Percentiles rank a stretch among this genome's conserved stretches.
Conservation (phyloP, 2,329 filamentous ascomycete species). For the Calonectria naviculata region DNA sequence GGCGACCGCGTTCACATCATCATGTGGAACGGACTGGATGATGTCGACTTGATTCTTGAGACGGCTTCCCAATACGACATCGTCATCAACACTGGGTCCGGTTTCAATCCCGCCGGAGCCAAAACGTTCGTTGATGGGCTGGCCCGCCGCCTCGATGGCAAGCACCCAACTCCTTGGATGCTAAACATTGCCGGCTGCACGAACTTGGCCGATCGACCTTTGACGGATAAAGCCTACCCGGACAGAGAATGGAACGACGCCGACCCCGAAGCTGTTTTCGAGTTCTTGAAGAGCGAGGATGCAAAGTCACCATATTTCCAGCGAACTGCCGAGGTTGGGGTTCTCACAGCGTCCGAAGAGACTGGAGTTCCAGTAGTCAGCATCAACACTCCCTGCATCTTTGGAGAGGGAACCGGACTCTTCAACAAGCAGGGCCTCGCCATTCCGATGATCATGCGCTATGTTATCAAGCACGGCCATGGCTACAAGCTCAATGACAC, state of each 20-base stretch:
- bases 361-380: constrained; percentile 13
- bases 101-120: constrained; percentile 10
- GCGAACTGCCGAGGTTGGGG: constrained; percentile 8
- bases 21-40: constrained; percentile 10
- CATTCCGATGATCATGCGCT: constrained; percentile 10
- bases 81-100: constrained; percentile 13
- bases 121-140: constrained; percentile 11
- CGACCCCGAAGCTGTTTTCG: constrained; percentile 4
- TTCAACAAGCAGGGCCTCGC: constrained; percentile 16
- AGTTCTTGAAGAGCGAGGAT: constrained; percentile 17
- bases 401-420: constrained; percentile 6
- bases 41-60: constrained; percentile 10
- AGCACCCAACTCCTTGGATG: constrained; percentile 2
- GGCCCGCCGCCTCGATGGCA: neutral
- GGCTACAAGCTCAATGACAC: constrained; percentile 20
- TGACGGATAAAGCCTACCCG: neutral
- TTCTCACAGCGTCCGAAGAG: constrained; percentile 6
- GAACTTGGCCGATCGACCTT: constrained; percentile 6
- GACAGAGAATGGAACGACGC: constrained; percentile 10
- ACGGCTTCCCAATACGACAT: constrained; percentile 17
- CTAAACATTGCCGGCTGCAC: constrained; percentile 13
- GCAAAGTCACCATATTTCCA: constrained; percentile 4
- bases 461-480: constrained; percentile 10
- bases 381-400: constrained; percentile 11
- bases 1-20: constrained; percentile 17